Evolutionary conservation across 345 rosid genomes (phyloP).

Genomic region (Excoecaria cochinchinensis): DNA sequence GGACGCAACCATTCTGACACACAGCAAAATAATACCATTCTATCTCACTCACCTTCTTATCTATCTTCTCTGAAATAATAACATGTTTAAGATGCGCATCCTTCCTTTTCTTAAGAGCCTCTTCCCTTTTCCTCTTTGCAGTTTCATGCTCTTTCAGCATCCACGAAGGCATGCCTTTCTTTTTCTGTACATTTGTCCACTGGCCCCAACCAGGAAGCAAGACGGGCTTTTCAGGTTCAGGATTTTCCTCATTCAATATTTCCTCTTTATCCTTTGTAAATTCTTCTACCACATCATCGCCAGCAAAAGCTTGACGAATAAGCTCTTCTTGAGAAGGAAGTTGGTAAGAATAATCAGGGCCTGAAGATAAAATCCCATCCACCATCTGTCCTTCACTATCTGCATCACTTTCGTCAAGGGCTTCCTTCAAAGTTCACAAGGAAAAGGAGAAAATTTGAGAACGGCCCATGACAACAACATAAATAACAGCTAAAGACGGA

Average conservation of each 20-base stretch:
- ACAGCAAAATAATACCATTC: slow-evolving; percentile 1
- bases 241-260: slow-evolving; percentile 66
- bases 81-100: slow-evolving; percentile 79
- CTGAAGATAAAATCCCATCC: slow-evolving; percentile 69
- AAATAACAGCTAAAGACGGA: not conserved
- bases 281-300: slow-evolving; percentile 81
- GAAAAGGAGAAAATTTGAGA: slow-evolving; percentile 9
- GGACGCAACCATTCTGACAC: not conserved
- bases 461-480: slow-evolving; percentile 2
- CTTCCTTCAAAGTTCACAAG: slow-evolving; percentile 38
- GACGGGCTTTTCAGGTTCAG: slow-evolving; percentile 80
- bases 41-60: slow-evolving; percentile 62
- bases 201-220: slow-evolving; percentile 92
- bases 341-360: slow-evolving; percentile 44
- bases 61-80: slow-evolving; percentile 78
- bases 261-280: slow-evolving; percentile 72
- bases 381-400: slow-evolving; percentile 74
- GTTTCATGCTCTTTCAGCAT: slow-evolving; percentile 70
- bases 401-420: slow-evolving; percentile 53
- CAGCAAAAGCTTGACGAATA: slow-evolving; percentile 82
- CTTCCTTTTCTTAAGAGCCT: slow-evolving; percentile 71
- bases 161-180: slow-evolving; percentile 82
- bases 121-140: slow-evolving; percentile 65
- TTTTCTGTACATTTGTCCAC: slow-evolving; percentile 71
- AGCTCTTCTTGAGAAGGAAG: slow-evolving; percentile 95